Conservation (phyloP, 345 rosid species). For the Eucalyptus tenuipes region DNA sequence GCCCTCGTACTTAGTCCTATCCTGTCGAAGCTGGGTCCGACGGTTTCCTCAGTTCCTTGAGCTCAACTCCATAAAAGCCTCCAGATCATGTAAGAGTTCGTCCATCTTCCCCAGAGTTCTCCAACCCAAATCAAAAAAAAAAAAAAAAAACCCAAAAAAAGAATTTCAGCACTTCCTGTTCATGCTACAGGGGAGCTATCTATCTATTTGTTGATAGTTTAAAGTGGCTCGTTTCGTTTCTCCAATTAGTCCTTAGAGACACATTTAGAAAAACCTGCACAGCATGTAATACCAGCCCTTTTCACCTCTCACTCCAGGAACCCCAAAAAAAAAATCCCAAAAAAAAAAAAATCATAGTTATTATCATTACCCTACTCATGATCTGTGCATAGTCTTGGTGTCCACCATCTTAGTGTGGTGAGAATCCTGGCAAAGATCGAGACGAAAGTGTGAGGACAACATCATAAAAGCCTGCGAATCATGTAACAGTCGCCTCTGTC, state of each 20-base stretch:
- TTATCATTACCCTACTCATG: neutral
- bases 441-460: conserved; percentile 25
- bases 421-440: conserved; percentile 34
- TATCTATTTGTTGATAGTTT: neutral
- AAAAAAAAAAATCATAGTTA: neutral
- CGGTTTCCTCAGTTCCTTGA: neutral
- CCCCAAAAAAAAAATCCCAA: neutral
- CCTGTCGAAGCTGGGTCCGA: neutral
- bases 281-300: conserved; percentile 29
- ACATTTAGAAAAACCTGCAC: conserved; percentile 36
- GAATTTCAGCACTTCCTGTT: neutral
- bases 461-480: conserved; percentile 43
- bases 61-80: neutral
- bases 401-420: neutral
- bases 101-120: neutral
- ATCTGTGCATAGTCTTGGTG: neutral
- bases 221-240: conserved; percentile 7
- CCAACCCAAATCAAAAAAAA: neutral
- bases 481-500: conserved; percentile 31
- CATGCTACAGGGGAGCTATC: neutral
- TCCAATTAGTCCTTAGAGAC: conserved; percentile 23
- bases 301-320: neutral
- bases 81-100: neutral
- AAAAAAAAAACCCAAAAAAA: neutral
- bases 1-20: neutral